A percentile compares a stretch with the other conserved stretches of the same genome.
phyloP scores from a whole-genome alignment of 345 rosid genomes.

The Eucalyptus regnans region DNA sequence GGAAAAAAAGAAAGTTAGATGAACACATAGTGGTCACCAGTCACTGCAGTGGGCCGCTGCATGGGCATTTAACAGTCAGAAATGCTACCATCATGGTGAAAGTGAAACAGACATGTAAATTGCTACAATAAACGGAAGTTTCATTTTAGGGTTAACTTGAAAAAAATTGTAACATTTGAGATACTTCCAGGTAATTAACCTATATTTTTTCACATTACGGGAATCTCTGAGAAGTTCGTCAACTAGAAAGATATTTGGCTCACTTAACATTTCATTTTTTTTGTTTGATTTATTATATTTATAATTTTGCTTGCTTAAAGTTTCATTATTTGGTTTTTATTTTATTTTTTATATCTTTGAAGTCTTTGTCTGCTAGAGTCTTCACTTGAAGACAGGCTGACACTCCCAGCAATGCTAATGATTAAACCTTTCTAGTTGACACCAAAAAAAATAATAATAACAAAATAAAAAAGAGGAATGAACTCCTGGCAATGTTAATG shows the following conservation, averaged over 20 bases:
- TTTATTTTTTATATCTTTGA: not conserved
- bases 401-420: not conserved
- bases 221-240: not conserved
- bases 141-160: not conserved
- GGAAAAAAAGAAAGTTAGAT: not conserved
- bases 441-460: not conserved
- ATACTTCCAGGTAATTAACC: not conserved
- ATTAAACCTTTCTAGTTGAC: not conserved
- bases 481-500: not conserved
- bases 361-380: not conserved
- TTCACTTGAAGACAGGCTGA: not conserved
- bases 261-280: not conserved
- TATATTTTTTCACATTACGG: not conserved
- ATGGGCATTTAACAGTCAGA: not conserved
- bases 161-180: not conserved
- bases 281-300: not conserved
- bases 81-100: not conserved
- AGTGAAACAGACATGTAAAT: not conserved
- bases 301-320: not conserved
- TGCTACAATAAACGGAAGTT: not conserved
- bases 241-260: not conserved
- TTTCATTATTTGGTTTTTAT: not conserved
- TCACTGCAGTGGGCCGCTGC: not conserved
- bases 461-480: not conserved
- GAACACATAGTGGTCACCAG: not conserved